Percentiles rank a stretch among this genome's conserved stretches.
These are phyloP conservation scores for Biancaea sappan DNA, from an alignment of 306 rosid genomes.

Conservation along the genomic window DNA sequence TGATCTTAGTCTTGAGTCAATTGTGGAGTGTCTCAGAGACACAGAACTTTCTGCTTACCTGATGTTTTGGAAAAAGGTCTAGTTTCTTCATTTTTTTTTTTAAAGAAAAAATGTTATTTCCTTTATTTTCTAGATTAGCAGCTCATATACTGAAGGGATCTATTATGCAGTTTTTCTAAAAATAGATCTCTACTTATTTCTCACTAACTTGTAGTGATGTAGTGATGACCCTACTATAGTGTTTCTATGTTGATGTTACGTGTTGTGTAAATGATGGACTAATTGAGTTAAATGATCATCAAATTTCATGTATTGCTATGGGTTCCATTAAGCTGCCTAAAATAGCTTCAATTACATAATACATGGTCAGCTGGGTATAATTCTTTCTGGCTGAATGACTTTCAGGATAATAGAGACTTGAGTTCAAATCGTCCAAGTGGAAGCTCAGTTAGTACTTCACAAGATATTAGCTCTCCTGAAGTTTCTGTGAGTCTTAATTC, in stretches of 20 bases:
- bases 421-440: constrained; percentile 83
- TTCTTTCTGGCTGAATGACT: constrained; percentile 44
- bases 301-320: background rate
- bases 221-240: background rate
- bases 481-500: constrained; percentile 55
- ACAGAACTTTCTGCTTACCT: background rate
- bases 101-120: background rate
- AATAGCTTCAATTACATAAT: constrained; percentile 14
- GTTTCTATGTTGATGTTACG: background rate
- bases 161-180: constrained; percentile 10
- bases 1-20: constrained; percentile 18
- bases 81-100: constrained; percentile 15
- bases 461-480: constrained; percentile 77
- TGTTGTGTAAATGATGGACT: constrained; percentile 12
- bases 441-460: constrained; percentile 72
- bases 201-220: constrained; percentile 13
- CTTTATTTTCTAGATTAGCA: constrained; percentile 1
- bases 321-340: background rate
- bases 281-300: background rate
- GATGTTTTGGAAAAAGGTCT: constrained; percentile 7
- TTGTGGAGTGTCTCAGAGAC: constrained; percentile 16
- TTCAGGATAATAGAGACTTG: constrained; percentile 89
- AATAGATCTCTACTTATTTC: background rate
- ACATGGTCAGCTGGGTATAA: constrained; percentile 28
- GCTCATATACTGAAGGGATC: constrained; percentile 2